These are phyloP conservation scores for Phytophthora tentaculata DNA, from an alignment of 352 stramenopile genomes.

Conservation along the genomic window DNA sequence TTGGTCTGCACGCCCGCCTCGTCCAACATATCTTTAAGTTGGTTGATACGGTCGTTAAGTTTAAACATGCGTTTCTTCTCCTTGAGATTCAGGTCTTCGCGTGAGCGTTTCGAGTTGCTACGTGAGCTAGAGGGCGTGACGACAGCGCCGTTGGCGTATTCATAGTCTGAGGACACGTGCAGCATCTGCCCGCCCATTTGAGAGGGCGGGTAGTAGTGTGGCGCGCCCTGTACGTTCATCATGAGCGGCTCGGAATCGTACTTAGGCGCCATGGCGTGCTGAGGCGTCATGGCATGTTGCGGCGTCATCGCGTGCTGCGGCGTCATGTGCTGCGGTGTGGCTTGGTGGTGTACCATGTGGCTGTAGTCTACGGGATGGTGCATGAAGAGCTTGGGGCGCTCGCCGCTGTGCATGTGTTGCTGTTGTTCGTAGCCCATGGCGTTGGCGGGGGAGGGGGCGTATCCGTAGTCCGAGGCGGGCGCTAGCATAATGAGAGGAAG, in stretches of 20 bases:
- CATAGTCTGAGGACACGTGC: constrained; percentile 64
- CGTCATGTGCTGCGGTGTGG: constrained; percentile 43
- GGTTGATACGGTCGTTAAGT: constrained; percentile 86
- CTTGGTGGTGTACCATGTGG: constrained; percentile 53
- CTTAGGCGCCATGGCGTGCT: constrained; percentile 30
- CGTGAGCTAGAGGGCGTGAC: constrained; percentile 41
- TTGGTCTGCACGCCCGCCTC: constrained; percentile 76
- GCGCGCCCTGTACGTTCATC: constrained; percentile 51
- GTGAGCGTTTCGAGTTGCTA: constrained; percentile 63
- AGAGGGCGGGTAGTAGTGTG: constrained; percentile 56
- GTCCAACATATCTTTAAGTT: constrained; percentile 71
- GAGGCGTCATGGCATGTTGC: constrained; percentile 40
- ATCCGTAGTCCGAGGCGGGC: constrained; percentile 53
- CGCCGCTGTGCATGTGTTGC: constrained; percentile 50
- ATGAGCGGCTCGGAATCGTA: constrained; percentile 69
- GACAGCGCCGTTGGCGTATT: constrained; percentile 47
- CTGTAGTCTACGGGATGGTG: constrained; percentile 44
- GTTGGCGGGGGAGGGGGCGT: constrained; percentile 44
- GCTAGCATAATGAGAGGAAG: constrained; percentile 37
- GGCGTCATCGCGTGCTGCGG: constrained; percentile 30
- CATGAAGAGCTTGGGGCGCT: constrained; percentile 65
- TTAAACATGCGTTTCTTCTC: constrained; percentile 93
- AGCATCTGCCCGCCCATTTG: constrained; percentile 56
- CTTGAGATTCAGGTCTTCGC: constrained; percentile 85
- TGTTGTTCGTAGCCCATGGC: constrained; percentile 34